Evolutionary conservation across 805 yeast genomes (phyloP).

Genomic region (Cyberlindnera nakhonratchasimensis): DNA sequence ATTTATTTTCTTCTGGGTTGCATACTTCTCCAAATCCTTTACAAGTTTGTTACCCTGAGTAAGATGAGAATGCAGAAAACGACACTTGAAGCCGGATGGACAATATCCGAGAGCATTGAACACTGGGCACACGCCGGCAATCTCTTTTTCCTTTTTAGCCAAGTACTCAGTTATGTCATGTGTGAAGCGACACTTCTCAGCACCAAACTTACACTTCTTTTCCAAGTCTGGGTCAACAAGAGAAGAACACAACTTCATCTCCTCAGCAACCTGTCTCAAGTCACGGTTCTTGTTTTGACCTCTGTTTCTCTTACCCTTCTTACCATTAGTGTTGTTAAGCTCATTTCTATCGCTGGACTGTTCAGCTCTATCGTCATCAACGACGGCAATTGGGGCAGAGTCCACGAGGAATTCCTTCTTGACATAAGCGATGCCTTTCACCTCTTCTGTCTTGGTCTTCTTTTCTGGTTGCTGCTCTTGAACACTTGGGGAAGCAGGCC

Average conservation of each 20-base stretch:
- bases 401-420: constrained; percentile 64
- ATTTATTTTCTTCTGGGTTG: constrained; percentile 33
- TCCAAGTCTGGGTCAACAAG: constrained; percentile 51
- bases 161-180: constrained; percentile 74
- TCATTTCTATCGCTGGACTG: constrained; percentile 37
- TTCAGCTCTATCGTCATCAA: constrained; percentile 48
- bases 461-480: constrained; percentile 10
- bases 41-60: constrained; percentile 42
- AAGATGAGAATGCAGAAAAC: constrained; percentile 80
- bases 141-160: constrained; percentile 62
- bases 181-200: constrained; percentile 66
- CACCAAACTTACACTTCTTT: constrained; percentile 57
- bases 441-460: constrained; percentile 15
- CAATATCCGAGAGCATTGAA: constrained; percentile 80
- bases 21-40: constrained; percentile 41
- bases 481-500: constrained; percentile 20
- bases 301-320: constrained; percentile 47
- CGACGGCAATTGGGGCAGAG: constrained; percentile 20
- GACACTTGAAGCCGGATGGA: constrained; percentile 88
- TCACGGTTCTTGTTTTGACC: constrained; percentile 88
- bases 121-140: constrained; percentile 82
- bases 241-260: constrained; percentile 60
- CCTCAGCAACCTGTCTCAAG: constrained; percentile 63
- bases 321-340: constrained; percentile 35
- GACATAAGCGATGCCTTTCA: constrained; percentile 70